Conservation (phyloP, 305 asterid genomes). For the Fraxinus latifolia region DNA sequence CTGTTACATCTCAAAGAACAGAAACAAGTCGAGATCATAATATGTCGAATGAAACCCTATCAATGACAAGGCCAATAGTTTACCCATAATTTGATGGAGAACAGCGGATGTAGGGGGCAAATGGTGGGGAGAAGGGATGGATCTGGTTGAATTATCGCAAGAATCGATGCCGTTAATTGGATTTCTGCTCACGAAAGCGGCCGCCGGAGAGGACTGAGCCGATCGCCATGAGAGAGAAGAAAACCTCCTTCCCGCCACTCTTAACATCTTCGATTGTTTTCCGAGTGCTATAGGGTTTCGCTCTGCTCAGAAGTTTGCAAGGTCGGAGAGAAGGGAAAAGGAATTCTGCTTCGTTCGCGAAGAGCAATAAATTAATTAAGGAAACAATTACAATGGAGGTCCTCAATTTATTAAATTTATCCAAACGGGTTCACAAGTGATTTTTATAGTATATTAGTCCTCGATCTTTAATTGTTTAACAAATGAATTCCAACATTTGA, state of each 20-base stretch:
- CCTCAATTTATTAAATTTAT: background rate
- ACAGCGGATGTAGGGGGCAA: background rate
- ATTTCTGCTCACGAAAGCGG: background rate
- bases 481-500: background rate
- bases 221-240: slow-evolving; percentile 24
- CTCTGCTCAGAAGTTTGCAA: background rate
- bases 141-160: slow-evolving; percentile 15
- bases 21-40: background rate
- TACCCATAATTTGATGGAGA: slow-evolving; percentile 26
- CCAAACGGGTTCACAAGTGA: background rate
- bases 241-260: slow-evolving; percentile 30
- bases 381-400: background rate
- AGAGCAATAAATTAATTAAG: background rate
- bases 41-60: background rate
- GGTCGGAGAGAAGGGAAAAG: background rate
- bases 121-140: background rate
- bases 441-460: background rate
- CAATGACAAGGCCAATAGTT: background rate
- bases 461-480: background rate
- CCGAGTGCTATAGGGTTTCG: background rate
- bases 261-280: slow-evolving; percentile 9
- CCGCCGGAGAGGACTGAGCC: slow-evolving; percentile 23
- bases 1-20: background rate
- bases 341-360: background rate
- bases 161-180: slow-evolving; percentile 6